Evolutionary conservation across 257 asterid species (phyloP), one percentile per base, ranked within the genome.

Genomic region (Nicotiana knightiana): DNA sequence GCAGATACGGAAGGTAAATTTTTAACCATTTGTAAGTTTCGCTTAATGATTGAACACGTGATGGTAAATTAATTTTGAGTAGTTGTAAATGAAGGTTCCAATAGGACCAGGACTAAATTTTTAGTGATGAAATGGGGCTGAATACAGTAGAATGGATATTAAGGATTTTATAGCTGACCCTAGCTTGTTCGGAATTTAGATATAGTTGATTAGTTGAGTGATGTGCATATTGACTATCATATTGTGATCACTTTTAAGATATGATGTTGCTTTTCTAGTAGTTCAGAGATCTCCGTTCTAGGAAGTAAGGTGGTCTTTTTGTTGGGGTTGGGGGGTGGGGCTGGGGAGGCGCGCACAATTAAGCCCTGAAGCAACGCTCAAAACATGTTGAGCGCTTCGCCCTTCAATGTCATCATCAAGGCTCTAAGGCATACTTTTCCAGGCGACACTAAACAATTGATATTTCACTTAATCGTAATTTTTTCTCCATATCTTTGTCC

Each of bases 1-100:
- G 90, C 89, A 75, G 87, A 87, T 90, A 90, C 39, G 93, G 93
- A 64, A 90, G 93, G 93, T 90, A 88, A 79, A 63, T 4, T 5
- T 46, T 67, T 79, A 13, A 51, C 32, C 15, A 3, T n/a, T 32
- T 39, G 10, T 15, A 16, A 35, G 58, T 75, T 71, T 73, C 8
- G 17, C 17, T 18, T 21, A 24, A 32, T 48, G 39, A 28, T 48
- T 13, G 79, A 17, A 46, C 57, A 6, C 33, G 51, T 39, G 61
- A 43, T 46, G 15, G 9, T 55, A 16, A 55, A 24, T 46, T 18
- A 24, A 71, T 24, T 71, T 70, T 73, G 39, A 48, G 62, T 73
- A 24, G 13, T 48, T 73, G 39, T 1, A 48, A 6, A 15, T 24
- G 21, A 5, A 18, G 33, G 24, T 39, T 68, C 58, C 77, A 10